Evolutionary conservation across 768 basidiomycete species (phyloP).

Genomic region (Lentinula sp.): DNA sequence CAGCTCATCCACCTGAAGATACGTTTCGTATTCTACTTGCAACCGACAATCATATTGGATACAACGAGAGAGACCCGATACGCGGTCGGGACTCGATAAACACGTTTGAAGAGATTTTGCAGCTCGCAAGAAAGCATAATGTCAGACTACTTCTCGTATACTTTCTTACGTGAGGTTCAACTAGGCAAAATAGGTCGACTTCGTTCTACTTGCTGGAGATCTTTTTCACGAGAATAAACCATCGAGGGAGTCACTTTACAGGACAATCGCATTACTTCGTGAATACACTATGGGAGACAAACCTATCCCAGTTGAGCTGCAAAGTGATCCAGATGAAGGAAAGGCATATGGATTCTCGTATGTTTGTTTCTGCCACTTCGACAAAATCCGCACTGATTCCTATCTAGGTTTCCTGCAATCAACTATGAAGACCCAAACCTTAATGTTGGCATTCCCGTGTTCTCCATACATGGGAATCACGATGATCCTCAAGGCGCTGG

Average conservation of each 20-base stretch:
- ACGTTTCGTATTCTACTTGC: constrained; percentile 83
- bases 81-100: constrained; percentile 94
- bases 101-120: constrained; percentile 90
- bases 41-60: constrained; percentile 96
- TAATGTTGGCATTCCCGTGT: constrained; percentile 94
- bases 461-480: constrained; percentile 99
- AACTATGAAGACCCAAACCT: constrained; percentile 97
- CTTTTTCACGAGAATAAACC: constrained; percentile 98
- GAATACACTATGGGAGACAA: constrained; percentile 88
- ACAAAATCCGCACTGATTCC: not conserved
- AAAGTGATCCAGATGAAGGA: constrained; percentile 92
- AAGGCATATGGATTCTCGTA: constrained; percentile 81
- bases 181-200: constrained; percentile 72
- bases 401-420: constrained; percentile 81
- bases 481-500: constrained; percentile 98
- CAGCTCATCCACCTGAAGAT: constrained; percentile 46
- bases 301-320: constrained; percentile 84
- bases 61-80: constrained; percentile 89
- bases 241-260: constrained; percentile 82
- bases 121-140: constrained; percentile 84
- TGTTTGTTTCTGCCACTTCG: constrained; percentile 18
- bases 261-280: constrained; percentile 81
- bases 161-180: not conserved
- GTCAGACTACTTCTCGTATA: constrained; percentile 36
- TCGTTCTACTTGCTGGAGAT: constrained; percentile 92